Conservation (phyloP, 2,329 filamentous ascomycete species). For the Cladorrhinum sp. region DNA sequence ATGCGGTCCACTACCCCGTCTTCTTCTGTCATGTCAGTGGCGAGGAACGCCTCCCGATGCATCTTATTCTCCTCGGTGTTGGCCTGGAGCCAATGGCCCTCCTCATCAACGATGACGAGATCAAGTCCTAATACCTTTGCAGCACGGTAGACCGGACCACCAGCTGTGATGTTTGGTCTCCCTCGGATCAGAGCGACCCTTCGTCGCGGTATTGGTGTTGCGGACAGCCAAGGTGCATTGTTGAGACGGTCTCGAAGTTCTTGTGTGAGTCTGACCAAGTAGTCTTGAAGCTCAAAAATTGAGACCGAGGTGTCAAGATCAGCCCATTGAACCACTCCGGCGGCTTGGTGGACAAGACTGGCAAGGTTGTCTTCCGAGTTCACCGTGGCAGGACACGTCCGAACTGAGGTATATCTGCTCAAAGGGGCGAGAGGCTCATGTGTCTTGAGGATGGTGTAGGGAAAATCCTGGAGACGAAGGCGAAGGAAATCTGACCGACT, state of each 20-base stretch:
- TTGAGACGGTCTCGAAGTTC: conserved; percentile 22
- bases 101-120: conserved; percentile 26
- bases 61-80: conserved; percentile 22
- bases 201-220: conserved; percentile 18
- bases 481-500: conserved; percentile 22
- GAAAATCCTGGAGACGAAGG: conserved; percentile 24
- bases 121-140: conserved; percentile 22
- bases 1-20: conserved; percentile 20
- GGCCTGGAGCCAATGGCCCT: conserved; percentile 26
- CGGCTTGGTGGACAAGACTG: conserved; percentile 18
- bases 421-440: conserved; percentile 13
- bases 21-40: conserved; percentile 28
- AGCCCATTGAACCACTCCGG: conserved; percentile 25
- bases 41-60: conserved; percentile 26
- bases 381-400: background rate
- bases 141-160: conserved; percentile 23
- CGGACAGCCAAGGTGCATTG: conserved; percentile 19
- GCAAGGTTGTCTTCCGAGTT: conserved; percentile 14
- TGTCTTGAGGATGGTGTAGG: conserved; percentile 18
- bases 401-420: conserved; percentile 12
- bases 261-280: conserved; percentile 15
- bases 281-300: conserved; percentile 18
- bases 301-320: conserved; percentile 16
- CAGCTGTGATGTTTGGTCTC: conserved; percentile 24
- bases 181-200: conserved; percentile 24